Conservation (phyloP, 805 yeast genomes). For the Cyberlindnera xishuangbannaensis region DNA sequence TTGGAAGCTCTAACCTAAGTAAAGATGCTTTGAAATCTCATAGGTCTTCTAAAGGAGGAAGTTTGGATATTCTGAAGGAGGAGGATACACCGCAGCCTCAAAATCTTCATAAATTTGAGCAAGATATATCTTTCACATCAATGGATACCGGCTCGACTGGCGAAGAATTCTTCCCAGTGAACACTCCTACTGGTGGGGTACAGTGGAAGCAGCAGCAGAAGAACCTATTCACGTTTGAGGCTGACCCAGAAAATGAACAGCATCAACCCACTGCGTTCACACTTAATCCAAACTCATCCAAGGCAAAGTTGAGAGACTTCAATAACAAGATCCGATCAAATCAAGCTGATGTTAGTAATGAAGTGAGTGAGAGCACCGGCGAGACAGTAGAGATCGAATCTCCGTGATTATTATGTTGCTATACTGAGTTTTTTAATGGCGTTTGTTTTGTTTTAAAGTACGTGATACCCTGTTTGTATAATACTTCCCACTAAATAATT, state of each 20-base stretch:
- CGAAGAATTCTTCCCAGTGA: slow-evolving; percentile 25
- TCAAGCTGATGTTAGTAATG: slow-evolving; percentile 27
- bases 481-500: too few relatives aligned
- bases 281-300: slow-evolving; percentile 10
- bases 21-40: slow-evolving; percentile 7
- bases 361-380: slow-evolving; percentile 21
- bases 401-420: slow-evolving; percentile 4
- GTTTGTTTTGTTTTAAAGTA: too few relatives aligned
- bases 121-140: slow-evolving; percentile 21
- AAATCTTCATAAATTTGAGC: slow-evolving; percentile 2
- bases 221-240: slow-evolving; percentile 26
- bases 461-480: too few relatives aligned
- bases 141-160: slow-evolving; percentile 16
- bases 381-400: slow-evolving; percentile 29
- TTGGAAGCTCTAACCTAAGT: slow-evolving; percentile 4
- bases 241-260: too few relatives aligned
- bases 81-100: slow-evolving; percentile 17
- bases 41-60: slow-evolving; percentile 20
- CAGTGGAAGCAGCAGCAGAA: slow-evolving; percentile 19
- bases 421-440: too few relatives aligned
- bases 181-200: slow-evolving; percentile 14
- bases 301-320: slow-evolving; percentile 33
- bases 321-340: slow-evolving; percentile 28
- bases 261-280: too few relatives aligned
- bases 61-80: slow-evolving; percentile 23